Evolutionary conservation across 257 asterid species (phyloP).

Genomic region (Primulina tabacum): DNA sequence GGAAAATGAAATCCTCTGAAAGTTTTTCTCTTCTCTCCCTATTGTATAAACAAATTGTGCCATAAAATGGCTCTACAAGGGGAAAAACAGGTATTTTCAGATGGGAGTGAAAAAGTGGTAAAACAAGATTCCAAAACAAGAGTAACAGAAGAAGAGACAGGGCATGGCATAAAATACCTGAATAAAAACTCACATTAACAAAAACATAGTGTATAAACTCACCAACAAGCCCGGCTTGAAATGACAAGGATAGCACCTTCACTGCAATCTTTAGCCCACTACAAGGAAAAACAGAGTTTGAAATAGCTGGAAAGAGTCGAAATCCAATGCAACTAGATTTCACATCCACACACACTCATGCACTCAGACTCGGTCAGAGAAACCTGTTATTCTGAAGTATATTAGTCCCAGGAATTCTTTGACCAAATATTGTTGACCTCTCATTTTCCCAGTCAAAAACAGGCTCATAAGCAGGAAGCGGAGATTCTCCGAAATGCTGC

Average conservation of each 20-base stretch:
- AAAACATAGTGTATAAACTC: conserved; percentile 41
- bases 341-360: conserved; percentile 6
- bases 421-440: conserved; percentile 91
- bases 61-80: conserved; percentile 95
- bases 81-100: neutral
- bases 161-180: conserved; percentile 24
- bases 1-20: conserved; percentile 91
- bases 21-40: conserved; percentile 99
- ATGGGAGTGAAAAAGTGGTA: neutral
- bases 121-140: too few relatives aligned
- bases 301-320: conserved; percentile 17
- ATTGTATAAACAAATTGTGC: conserved; percentile 94
- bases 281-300: conserved; percentile 33
- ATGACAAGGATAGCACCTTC: conserved; percentile 83
- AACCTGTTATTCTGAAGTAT: conserved; percentile 83
- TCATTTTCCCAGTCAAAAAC: conserved; percentile 98
- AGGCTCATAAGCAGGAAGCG: conserved; percentile 94
- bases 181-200: neutral
- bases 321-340: conserved; percentile 18
- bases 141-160: conserved; percentile 22
- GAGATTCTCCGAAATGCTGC: conserved; percentile 99
- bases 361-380: conserved; percentile 20
- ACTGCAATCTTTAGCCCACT: conserved; percentile 98
- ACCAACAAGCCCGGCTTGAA: conserved; percentile 96
- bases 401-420: conserved; percentile 79